Conservation (phyloP, 2,329 filamentous ascomycete species). For the Monosporascus ibericus region DNA sequence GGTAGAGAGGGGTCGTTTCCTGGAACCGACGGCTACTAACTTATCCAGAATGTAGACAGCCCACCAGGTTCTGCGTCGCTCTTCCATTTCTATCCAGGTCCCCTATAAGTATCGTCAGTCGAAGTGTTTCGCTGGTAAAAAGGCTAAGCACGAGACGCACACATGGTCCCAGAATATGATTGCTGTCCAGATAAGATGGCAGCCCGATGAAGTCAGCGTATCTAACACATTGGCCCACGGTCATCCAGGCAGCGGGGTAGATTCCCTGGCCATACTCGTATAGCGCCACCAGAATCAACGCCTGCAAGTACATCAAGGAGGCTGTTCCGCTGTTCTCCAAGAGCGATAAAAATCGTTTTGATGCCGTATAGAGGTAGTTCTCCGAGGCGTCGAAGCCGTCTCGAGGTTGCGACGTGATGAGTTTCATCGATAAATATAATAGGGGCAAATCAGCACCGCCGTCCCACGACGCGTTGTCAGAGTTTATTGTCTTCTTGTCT, state of each 20-base stretch:
- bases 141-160: slow-evolving; percentile 16
- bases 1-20: slow-evolving; percentile 31
- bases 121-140: background rate
- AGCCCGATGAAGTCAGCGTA: slow-evolving; percentile 41
- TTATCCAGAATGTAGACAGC: slow-evolving; percentile 40
- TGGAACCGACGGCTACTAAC: slow-evolving; percentile 20
- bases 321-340: slow-evolving; percentile 36
- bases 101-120: slow-evolving; percentile 15
- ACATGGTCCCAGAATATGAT: slow-evolving; percentile 29
- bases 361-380: slow-evolving; percentile 33
- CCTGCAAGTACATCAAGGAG: slow-evolving; percentile 38
- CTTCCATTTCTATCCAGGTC: slow-evolving; percentile 42
- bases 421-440: slow-evolving; percentile 43
- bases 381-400: slow-evolving; percentile 29
- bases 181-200: slow-evolving; percentile 27
- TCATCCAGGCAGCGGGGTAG: slow-evolving; percentile 45
- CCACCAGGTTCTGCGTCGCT: slow-evolving; percentile 42
- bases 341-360: slow-evolving; percentile 34
- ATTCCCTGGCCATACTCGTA: slow-evolving; percentile 44
- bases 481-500: slow-evolving; percentile 38
- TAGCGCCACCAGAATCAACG: slow-evolving; percentile 37
- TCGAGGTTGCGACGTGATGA: slow-evolving; percentile 30
- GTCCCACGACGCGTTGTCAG: slow-evolving; percentile 35
- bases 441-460: slow-evolving; percentile 39
- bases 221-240: slow-evolving; percentile 36